Conservation (phyloP, 2,329 filamentous ascomycete species). For the Rugonectria rugulosa region DNA sequence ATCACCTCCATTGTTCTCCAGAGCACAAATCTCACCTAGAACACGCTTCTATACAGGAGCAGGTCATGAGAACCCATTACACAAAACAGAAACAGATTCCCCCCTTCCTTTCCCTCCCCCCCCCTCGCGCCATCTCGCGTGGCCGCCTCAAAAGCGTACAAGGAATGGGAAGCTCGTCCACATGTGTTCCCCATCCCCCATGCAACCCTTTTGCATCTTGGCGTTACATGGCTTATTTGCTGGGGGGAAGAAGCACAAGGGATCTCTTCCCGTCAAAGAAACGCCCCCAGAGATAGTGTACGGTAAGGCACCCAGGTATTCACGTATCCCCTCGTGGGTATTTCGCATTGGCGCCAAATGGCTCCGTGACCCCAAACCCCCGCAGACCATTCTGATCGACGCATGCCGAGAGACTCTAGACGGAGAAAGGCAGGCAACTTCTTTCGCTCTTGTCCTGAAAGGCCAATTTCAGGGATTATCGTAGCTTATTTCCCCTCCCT, state of each 20-base stretch:
- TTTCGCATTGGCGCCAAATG: not conserved
- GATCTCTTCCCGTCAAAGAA: not conserved
- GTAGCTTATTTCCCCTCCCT: not conserved
- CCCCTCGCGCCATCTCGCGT: slow-evolving; percentile 39
- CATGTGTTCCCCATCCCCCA: not conserved
- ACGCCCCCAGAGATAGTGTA: not conserved
- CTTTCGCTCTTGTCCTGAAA: not conserved
- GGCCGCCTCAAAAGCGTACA: slow-evolving; percentile 35
- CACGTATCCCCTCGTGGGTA: not conserved
- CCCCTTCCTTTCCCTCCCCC: not conserved
- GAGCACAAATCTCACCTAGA: too few species aligned
- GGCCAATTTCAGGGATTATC: not conserved
- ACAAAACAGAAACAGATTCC: not conserved
- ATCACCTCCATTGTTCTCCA: too few species aligned
- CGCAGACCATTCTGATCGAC: slow-evolving; percentile 24
- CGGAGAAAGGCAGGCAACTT: slow-evolving; percentile 3
- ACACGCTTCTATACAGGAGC: not conserved
- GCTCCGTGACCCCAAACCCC: slow-evolving; percentile 5
- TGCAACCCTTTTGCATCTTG: slow-evolving; percentile 22
- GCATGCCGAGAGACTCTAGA: slow-evolving; percentile 20
- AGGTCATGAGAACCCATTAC: not conserved
- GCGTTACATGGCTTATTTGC: slow-evolving; percentile 33
- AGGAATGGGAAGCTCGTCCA: not conserved
- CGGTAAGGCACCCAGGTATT: too few species aligned
- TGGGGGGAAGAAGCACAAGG: slow-evolving; percentile 8